phyloP scores from a whole-genome alignment of 2,329 filamentous ascomycete species.

The Fusarium sp. region DNA sequence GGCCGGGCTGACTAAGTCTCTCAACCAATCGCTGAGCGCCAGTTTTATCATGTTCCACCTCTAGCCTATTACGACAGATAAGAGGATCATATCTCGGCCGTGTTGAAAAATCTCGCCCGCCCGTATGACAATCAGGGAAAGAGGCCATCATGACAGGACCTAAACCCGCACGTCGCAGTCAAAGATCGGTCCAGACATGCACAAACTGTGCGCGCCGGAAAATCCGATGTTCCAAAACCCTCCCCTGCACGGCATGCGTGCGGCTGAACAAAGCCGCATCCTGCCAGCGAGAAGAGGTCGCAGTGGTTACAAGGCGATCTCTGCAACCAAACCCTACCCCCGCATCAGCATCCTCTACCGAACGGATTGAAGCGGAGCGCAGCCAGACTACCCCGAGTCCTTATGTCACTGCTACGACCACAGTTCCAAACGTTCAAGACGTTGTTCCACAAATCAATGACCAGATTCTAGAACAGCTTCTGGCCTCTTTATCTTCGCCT shows the following conservation, averaged over 20 bases:
- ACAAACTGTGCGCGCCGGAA: constrained; percentile 1
- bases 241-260: background rate
- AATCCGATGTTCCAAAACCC: background rate
- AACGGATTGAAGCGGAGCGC: background rate
- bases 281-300: background rate
- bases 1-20: background rate
- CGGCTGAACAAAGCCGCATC: background rate
- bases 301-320: background rate
- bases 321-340: background rate
- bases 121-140: background rate
- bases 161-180: background rate
- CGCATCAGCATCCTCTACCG: background rate
- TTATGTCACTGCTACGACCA: background rate
- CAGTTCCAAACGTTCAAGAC: accelerated
- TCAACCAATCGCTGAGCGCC: background rate
- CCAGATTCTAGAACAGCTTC: background rate
- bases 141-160: background rate
- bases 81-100: background rate
- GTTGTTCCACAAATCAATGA: background rate
- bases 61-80: background rate
- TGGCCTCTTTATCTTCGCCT: background rate
- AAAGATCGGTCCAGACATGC: background rate
- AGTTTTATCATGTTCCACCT: background rate
- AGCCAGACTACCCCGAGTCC: background rate
- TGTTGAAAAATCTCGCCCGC: background rate